These are phyloP conservation scores for Sarocladium kiliense DNA, from an alignment of 2,329 filamentous ascomycete species.

Conservation along the genomic window DNA sequence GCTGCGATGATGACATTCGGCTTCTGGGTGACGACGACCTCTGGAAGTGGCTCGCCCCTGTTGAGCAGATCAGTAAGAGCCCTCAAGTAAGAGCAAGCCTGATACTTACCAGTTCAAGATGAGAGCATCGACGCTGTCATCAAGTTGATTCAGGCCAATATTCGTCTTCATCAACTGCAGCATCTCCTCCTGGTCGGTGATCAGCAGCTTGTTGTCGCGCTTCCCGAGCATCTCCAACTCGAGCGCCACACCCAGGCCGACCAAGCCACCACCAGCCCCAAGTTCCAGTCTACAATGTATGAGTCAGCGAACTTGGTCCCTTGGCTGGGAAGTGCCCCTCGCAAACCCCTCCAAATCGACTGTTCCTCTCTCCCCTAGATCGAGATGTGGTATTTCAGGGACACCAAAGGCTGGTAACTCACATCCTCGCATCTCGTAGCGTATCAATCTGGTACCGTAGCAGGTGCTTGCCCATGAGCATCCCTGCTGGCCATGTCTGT, in stretches of 20 bases:
- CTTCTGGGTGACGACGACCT: slow-evolving; percentile 46
- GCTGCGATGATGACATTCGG: slow-evolving; percentile 87
- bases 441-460: slow-evolving; percentile 64
- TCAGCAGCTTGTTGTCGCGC: slow-evolving; percentile 53
- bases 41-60: slow-evolving; percentile 58
- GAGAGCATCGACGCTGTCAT: slow-evolving; percentile 56
- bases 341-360: neutral
- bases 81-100: neutral
- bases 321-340: neutral
- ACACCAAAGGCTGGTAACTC: slow-evolving; percentile 29
- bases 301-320: slow-evolving; percentile 3
- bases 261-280: slow-evolving; percentile 85
- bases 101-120: slow-evolving; percentile 70
- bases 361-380: neutral
- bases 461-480: slow-evolving; percentile 83
- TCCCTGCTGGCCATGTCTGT: slow-evolving; percentile 89
- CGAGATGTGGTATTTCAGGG: neutral
- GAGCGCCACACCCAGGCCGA: slow-evolving; percentile 60
- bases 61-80: neutral
- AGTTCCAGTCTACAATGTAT: slow-evolving; percentile 66
- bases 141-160: slow-evolving; percentile 71
- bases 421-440: slow-evolving; percentile 68
- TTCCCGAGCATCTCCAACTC: slow-evolving; percentile 52
- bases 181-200: slow-evolving; percentile 90
- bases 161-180: slow-evolving; percentile 80